Evolutionary conservation across 1,284 basidiomycete species (phyloP).

Genomic region (Rhodotorula sp.): DNA sequence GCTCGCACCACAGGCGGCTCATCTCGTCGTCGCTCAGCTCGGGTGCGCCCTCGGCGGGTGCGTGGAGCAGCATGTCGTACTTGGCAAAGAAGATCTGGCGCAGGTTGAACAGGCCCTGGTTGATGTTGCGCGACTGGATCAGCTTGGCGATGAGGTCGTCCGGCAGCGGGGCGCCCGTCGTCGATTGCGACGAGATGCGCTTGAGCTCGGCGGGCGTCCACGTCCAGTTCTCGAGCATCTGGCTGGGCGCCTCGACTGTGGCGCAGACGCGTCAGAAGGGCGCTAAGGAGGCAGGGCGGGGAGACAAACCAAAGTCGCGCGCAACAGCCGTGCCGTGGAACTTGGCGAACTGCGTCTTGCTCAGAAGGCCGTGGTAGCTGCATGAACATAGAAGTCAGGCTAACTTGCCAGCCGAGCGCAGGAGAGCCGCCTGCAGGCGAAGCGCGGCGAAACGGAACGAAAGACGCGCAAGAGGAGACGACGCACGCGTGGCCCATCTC

Average conservation of each 20-base stretch:
- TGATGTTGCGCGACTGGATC: constrained; percentile 75
- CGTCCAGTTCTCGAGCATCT: constrained; percentile 86
- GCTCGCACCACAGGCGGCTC: constrained; percentile 69
- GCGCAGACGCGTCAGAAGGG: neutral
- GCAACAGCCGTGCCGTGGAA: constrained; percentile 74
- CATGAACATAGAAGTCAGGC: neutral
- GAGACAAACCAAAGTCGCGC: constrained; percentile 64
- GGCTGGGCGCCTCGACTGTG: constrained; percentile 64
- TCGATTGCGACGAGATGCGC: constrained; percentile 73
- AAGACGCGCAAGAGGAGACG: too few species aligned
- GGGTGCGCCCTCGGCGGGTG: constrained; percentile 3
- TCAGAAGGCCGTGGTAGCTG: constrained; percentile 57
- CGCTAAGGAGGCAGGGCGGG: neutral
- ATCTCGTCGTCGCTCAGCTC: constrained; percentile 57
- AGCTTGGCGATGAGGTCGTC: constrained; percentile 74
- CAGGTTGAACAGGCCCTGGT: constrained; percentile 74
- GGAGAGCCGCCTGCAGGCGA: neutral
- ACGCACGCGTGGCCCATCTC: constrained; percentile 77
- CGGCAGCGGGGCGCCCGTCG: constrained; percentile 70
- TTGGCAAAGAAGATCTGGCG: constrained; percentile 75
- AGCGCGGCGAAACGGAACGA: neutral
- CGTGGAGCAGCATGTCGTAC: constrained; percentile 53
- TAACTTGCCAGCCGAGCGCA: neutral
- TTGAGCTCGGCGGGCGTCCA: constrained; percentile 66
- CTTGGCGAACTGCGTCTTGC: constrained; percentile 66